Percentiles rank a stretch among this genome's conserved stretches.
Evolutionary conservation across 2,329 filamentous ascomycete genomes (phyloP).

Genomic region (Tolypocladium capitatum): DNA sequence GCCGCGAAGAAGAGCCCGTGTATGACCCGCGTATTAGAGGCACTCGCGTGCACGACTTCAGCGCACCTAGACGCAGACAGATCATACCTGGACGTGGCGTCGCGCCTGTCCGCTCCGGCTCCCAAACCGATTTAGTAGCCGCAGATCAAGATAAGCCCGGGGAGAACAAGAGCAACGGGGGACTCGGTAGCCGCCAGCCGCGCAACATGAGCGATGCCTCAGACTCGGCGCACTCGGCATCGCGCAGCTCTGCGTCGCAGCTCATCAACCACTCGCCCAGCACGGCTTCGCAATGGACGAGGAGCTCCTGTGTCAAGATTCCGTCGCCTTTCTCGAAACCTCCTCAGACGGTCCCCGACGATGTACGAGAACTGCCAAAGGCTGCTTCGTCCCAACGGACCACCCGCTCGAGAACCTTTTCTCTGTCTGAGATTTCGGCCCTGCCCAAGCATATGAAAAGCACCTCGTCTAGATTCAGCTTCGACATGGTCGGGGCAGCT

Average conservation of each 20-base stretch:
- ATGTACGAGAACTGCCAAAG: constrained; percentile 7
- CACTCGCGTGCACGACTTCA: constrained; percentile 53
- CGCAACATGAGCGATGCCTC: constrained; percentile 17
- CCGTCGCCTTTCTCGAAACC: constrained; percentile 9
- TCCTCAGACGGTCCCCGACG: constrained; percentile 7
- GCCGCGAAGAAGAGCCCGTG: constrained; percentile 27
- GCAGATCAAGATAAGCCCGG: constrained; percentile 5
- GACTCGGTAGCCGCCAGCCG: constrained; percentile 7
- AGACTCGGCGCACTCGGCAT: constrained; percentile 12
- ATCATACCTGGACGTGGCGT: constrained; percentile 6
- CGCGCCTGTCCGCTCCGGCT: constrained; percentile 6
- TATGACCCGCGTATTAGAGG: constrained; percentile 54
- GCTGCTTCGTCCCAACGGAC: constrained; percentile 14
- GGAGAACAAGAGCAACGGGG: background rate
- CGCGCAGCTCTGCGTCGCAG: constrained; percentile 13
- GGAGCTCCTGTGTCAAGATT: constrained; percentile 4
- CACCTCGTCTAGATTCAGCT: constrained; percentile 68
- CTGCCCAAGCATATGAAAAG: constrained; percentile 58
- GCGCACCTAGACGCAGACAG: constrained; percentile 39
- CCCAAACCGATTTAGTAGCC: constrained; percentile 6
- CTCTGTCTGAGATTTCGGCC: constrained; percentile 35
- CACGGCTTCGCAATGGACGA: constrained; percentile 11
- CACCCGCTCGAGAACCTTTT: constrained; percentile 37
- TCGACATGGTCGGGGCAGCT: constrained; percentile 63
- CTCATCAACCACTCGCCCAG: constrained; percentile 13